phyloP scores from a whole-genome alignment of 2,329 filamentous ascomycete species.

The Alternaria triticina region DNA sequence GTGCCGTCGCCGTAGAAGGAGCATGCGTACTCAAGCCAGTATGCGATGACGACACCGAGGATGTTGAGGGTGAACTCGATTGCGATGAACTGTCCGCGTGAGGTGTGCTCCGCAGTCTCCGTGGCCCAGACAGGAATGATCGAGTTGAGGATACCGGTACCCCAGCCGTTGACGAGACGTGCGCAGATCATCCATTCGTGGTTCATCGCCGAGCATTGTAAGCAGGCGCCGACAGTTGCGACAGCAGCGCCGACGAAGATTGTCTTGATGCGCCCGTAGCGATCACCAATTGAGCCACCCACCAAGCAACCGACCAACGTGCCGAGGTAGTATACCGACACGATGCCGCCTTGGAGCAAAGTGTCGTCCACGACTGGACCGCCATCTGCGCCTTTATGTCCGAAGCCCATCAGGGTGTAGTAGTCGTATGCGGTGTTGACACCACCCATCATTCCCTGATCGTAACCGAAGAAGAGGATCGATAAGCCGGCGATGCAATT shows the following conservation, averaged over 20 bases:
- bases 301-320: conserved; percentile 34
- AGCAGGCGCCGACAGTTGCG: conserved; percentile 57
- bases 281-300: conserved; percentile 35
- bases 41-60: conserved; percentile 69
- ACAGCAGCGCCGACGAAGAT: conserved; percentile 36
- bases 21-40: conserved; percentile 61
- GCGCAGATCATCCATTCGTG: conserved; percentile 63
- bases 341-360: conserved; percentile 42
- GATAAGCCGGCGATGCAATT: conserved; percentile 41
- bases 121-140: conserved; percentile 76
- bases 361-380: conserved; percentile 31
- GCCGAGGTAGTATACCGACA: conserved; percentile 41
- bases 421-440: conserved; percentile 43
- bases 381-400: conserved; percentile 32
- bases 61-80: conserved; percentile 78
- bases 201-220: conserved; percentile 72
- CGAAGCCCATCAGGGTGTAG: conserved; percentile 39
- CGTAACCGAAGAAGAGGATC: conserved; percentile 44
- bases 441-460: conserved; percentile 45
- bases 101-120: conserved; percentile 71
- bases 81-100: conserved; percentile 71
- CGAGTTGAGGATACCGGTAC: conserved; percentile 72
- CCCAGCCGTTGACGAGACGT: conserved; percentile 67
- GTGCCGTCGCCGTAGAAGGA: conserved; percentile 66
- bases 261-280: conserved; percentile 36